Base-by-base conservation (phyloP, 306 rosid species). In the Canavalia gladiata region DNA sequence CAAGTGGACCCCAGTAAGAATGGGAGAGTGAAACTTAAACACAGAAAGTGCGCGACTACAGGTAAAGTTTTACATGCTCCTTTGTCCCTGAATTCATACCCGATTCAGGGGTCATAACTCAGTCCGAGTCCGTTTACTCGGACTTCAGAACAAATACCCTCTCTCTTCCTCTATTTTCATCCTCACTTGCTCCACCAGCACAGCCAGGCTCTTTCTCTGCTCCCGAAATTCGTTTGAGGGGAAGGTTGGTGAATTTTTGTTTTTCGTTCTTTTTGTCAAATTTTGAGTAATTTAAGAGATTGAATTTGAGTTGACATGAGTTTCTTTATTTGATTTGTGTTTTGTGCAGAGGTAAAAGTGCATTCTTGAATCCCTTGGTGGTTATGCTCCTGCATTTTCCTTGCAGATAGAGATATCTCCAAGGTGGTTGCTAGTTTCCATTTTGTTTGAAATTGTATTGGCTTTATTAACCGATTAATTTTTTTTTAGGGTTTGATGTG, bases 41-140 rank as follows among this genome's bases (percentile, higher is more conserved):
- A n/a, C 45, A 33, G 7, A 8, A 54, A 60, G 4, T 59, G 75
- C 12, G 80, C 80, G 80, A 74, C 73, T 81, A 18, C 25, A 4
- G 1, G 75, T 18, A 1, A 66, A 0, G 72, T 0, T 39, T 25
- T 52, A 7, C 8, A 0, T 49, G 13, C 11, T 49, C 30, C 29
- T 2, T 5, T 58, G 45, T 42, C 13, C 34, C 43, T 13, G 34
- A 74, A 35, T 71, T 33, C 5, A 41, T 11, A 29, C 42, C 29
- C 18, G 6, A 43, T 65, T 68, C 35, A 42, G 13, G 13, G 62
- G 13, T 1, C 28, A 39, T 54, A 13, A 59, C 79, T 43, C 79
- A 3, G 58, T 29, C 31, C 10, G 8, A 43, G 39, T 64, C 70
- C 6, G 50, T 5, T 64, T 75, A 9, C 9, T n/a, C 66, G 9